Percentiles rank a stretch among this genome's conserved stretches.
These are phyloP conservation scores for Neofusicoccum umdonicola DNA, from an alignment of 2,329 filamentous ascomycete species.

Conservation along the genomic window DNA sequence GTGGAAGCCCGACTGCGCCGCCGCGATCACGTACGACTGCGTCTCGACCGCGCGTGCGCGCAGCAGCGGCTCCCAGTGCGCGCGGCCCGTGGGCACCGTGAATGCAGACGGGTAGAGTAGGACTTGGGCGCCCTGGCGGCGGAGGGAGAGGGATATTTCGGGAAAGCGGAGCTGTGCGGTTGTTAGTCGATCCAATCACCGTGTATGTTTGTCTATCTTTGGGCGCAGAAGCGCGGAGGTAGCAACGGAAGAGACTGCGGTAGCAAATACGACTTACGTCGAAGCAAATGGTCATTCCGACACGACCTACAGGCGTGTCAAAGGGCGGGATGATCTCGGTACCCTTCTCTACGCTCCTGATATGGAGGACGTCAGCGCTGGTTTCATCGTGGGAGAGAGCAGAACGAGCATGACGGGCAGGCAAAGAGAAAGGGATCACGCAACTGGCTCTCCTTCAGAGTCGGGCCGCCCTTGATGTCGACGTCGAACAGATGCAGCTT, in stretches of 20 bases:
- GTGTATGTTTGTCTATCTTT: neutral
- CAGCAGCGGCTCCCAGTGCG: conserved; percentile 82
- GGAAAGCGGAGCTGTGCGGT: conserved; percentile 66
- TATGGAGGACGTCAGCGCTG: neutral
- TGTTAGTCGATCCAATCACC: neutral
- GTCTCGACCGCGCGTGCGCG: conserved; percentile 83
- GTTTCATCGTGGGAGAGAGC: neutral
- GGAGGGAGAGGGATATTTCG: conserved; percentile 68
- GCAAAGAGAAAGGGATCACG: conserved; percentile 23
- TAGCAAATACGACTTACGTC: conserved; percentile 51
- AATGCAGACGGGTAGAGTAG: conserved; percentile 89
- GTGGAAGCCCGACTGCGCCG: conserved; percentile 72
- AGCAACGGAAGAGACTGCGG: neutral
- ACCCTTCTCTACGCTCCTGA: conserved; percentile 65
- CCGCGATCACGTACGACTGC: conserved; percentile 81
- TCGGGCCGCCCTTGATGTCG: conserved; percentile 56
- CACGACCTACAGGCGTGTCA: conserved; percentile 67
- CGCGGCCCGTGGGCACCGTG: conserved; percentile 77
- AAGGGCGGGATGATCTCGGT: conserved; percentile 65
- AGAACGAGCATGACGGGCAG: too few relatives aligned
- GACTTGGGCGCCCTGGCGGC: conserved; percentile 67
- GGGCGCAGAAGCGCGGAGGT: neutral
- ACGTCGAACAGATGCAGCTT: conserved; percentile 90
- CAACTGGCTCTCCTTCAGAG: conserved; percentile 58
- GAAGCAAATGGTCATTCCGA: conserved; percentile 85